phyloP scores from a whole-genome alignment of 441 rosid genomes.

The Populus hybrid region DNA sequence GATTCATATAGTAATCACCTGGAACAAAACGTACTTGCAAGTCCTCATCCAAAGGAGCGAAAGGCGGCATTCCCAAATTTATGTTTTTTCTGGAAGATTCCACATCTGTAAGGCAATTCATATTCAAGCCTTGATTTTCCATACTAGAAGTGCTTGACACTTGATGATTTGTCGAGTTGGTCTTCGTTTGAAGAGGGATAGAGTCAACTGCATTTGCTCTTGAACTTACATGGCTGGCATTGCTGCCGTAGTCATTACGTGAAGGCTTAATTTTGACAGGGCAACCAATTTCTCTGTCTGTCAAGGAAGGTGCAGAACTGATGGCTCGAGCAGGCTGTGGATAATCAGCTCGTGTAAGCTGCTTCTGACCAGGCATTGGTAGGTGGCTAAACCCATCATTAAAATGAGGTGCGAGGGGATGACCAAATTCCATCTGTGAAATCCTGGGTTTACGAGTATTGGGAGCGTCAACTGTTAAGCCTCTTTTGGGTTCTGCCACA shows the following conservation, averaged over 20 bases:
- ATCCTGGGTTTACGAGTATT: slow-evolving; percentile 35
- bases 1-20: slow-evolving; percentile 47
- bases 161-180: slow-evolving; percentile 30
- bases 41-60: slow-evolving; percentile 44
- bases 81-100: slow-evolving; percentile 38
- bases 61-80: slow-evolving; percentile 34
- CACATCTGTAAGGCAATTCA: slow-evolving; percentile 32
- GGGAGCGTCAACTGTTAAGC: slow-evolving; percentile 32
- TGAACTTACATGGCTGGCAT: slow-evolving; percentile 26
- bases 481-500: slow-evolving; percentile 41
- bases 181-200: slow-evolving; percentile 34
- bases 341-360: slow-evolving; percentile 25
- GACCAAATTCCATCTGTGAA: slow-evolving; percentile 42
- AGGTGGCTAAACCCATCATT: slow-evolving; percentile 44
- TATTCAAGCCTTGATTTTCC: slow-evolving; percentile 39
- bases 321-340: slow-evolving; percentile 26
- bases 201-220: slow-evolving; percentile 24
- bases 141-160: slow-evolving; percentile 30
- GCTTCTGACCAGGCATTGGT: slow-evolving; percentile 36
- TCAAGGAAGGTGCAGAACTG: slow-evolving; percentile 30
- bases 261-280: slow-evolving; percentile 33
- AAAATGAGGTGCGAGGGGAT: slow-evolving; percentile 31
- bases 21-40: slow-evolving; percentile 50
- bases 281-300: slow-evolving; percentile 25
- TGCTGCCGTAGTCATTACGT: slow-evolving; percentile 28